Percentiles rank a stretch among this genome's conserved stretches.
Conservation (phyloP, 805 yeast species). For the Starmerella cellae region DNA sequence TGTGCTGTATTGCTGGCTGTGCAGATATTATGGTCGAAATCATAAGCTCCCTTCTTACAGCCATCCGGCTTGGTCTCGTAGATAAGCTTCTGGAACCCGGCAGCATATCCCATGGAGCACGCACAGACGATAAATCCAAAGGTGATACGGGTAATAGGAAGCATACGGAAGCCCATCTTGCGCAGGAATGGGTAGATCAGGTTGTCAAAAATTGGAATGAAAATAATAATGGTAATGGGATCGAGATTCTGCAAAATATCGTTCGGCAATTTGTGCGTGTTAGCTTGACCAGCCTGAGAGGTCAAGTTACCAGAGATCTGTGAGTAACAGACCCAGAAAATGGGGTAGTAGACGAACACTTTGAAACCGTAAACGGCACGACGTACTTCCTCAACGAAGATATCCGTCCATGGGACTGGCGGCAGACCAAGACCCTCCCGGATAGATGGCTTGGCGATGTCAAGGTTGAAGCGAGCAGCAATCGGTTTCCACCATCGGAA, state of each 20-base stretch:
- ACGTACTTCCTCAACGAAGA: conserved; percentile 58
- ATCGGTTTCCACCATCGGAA: conserved; percentile 13
- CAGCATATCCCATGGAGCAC: conserved; percentile 59
- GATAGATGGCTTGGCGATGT: conserved; percentile 45
- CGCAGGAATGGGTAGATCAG: conserved; percentile 43
- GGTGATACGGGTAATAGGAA: conserved; percentile 59
- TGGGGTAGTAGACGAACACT: conserved; percentile 56
- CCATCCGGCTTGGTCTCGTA: conserved; percentile 49
- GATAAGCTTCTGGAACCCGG: conserved; percentile 57
- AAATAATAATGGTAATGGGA: conserved; percentile 61
- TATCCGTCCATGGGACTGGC: conserved; percentile 45
- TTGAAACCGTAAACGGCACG: conserved; percentile 59
- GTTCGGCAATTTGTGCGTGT: conserved; percentile 64
- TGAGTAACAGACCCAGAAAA: conserved; percentile 62
- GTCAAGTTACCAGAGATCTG: conserved; percentile 64
- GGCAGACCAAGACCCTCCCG: conserved; percentile 34
- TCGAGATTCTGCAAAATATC: conserved; percentile 66
- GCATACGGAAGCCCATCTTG: conserved; percentile 39
- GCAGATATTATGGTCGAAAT: conserved; percentile 29
- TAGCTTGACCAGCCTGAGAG: conserved; percentile 63
- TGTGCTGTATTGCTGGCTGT: conserved; percentile 30
- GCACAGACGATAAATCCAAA: conserved; percentile 57
- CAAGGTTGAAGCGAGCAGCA: conserved; percentile 28
- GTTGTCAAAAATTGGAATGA: conserved; percentile 58
- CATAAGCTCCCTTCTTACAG: conserved; percentile 23